Evolutionary conservation across 495 filamentous ascomycete species (phyloP), one percentile per base, ranked within the genome.

Genomic region (Podospora pseudoanserina): DNA sequence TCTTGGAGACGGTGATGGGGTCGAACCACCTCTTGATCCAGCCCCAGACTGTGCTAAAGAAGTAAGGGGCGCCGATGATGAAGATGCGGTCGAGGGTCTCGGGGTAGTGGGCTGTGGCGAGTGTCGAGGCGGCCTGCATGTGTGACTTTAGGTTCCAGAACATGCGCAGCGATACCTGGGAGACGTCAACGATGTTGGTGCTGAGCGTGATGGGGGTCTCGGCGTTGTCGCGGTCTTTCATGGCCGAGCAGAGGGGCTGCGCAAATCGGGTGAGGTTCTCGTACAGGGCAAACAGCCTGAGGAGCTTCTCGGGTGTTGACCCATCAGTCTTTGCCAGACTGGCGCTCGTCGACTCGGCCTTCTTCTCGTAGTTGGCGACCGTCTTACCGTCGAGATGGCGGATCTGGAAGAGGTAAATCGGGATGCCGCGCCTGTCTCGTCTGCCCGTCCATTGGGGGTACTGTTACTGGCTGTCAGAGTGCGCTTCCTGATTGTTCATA

Each of bases 21-120:
- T 97, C 93, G 75, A 96, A 96, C 93, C 93, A 97, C 74, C 89
- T 88, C 82, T 96, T 96, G 79, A 96, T 90, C 93, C 93, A 96
- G 70, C 90, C 86, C 93, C 93, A 96, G 63, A 97, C 91, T 13
- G 93, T 96, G 32, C 91, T 91, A 81, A 97, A 97, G 84, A 96
- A 97, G 57, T 87, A 83, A 4, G 93, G 93, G 0, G 93, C 93
- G 59, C 92, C 92, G 68, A 97, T 91, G 74, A 97, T 91, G 76
- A 94, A 95, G 67, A 94, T 92, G 20, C 91, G 84, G 76, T 95
- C 92, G 62, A 97, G 79, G 2, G 92, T 96, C 78, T 97, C 93
- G 0, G 93, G 93, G 74, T 96, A 97, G 79, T 95, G 91, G 3
- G 92, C 92, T 18, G 93, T 96, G n/a, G 93, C 92, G 61, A 96